Evolutionary conservation across 768 basidiomycete species (phyloP).

Genomic region (Tephrocybe sp.): DNA sequence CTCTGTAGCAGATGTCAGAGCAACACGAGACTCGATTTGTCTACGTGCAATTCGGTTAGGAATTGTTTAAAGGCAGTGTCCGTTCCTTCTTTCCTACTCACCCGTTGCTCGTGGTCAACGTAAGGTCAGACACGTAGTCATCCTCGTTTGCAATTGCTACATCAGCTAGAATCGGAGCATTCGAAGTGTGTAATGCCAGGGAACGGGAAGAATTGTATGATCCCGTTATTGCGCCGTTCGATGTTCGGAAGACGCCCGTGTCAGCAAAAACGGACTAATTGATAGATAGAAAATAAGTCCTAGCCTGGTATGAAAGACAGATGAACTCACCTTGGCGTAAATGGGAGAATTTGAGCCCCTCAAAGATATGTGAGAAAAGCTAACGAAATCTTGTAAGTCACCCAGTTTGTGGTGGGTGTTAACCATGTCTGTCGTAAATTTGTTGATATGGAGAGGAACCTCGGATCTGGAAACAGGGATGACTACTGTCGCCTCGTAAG

Average conservation of each 20-base stretch:
- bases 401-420: constrained; percentile 37
- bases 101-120: constrained; percentile 41
- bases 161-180: constrained; percentile 36
- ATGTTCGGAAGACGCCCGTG: constrained; percentile 18
- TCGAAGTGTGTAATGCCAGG: constrained; percentile 38
- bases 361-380: constrained; percentile 37
- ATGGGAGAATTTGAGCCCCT: constrained; percentile 33
- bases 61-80: background rate
- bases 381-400: constrained; percentile 29
- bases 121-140: constrained; percentile 21
- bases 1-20: constrained; percentile 27
- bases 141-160: constrained; percentile 34
- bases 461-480: constrained; percentile 30
- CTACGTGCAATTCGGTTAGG: constrained; percentile 20
- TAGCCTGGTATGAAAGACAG: background rate
- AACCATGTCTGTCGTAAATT: constrained; percentile 40
- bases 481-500: constrained; percentile 29
- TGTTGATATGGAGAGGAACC: constrained; percentile 32
- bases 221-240: constrained; percentile 41
- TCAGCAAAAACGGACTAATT: constrained; percentile 21
- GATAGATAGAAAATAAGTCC: background rate
- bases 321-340: constrained; percentile 27
- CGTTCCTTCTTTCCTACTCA: constrained; percentile 20
- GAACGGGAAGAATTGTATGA: constrained; percentile 33
- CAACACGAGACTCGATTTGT: constrained; percentile 27